Conservation (phyloP, 1,284 basidiomycete genomes). For the Phellopilus nigrolimitatus region DNA sequence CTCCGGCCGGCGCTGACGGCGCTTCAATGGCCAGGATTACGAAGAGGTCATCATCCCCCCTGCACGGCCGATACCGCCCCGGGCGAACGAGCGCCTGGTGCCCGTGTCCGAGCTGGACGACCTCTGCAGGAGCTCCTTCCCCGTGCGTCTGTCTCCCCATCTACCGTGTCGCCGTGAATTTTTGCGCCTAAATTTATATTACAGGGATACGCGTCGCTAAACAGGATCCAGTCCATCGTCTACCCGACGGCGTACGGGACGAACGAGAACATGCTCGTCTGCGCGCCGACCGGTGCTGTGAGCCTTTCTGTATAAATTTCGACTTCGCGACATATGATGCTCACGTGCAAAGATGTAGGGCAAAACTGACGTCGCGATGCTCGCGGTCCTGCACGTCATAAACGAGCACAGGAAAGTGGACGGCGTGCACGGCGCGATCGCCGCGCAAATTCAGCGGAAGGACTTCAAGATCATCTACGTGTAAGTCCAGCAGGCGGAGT, state of each 20-base stretch:
- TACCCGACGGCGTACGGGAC: slow-evolving; percentile 91
- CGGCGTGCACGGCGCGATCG: slow-evolving; percentile 35
- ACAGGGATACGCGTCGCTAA: slow-evolving; percentile 83
- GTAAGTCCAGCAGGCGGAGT: slow-evolving; percentile 37
- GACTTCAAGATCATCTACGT: slow-evolving; percentile 98
- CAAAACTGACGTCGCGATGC: slow-evolving; percentile 99
- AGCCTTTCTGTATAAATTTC: background rate
- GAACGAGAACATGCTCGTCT: slow-evolving; percentile 96
- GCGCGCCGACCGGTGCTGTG: slow-evolving; percentile 43
- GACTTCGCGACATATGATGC: background rate
- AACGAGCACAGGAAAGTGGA: slow-evolving; percentile 56
- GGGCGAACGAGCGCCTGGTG: slow-evolving; percentile 69
- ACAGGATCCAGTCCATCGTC: slow-evolving; percentile 94
- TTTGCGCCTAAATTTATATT: background rate
- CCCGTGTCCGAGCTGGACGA: slow-evolving; percentile 72
- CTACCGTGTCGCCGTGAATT: no score
- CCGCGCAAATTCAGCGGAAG: slow-evolving; percentile 59
- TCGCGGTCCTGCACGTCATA: slow-evolving; percentile 87
- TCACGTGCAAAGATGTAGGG: slow-evolving; percentile 48
- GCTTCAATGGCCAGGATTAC: slow-evolving; percentile 41
- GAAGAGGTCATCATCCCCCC: slow-evolving; percentile 92
- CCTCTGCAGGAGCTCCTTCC: slow-evolving; percentile 84
- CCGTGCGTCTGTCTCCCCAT: slow-evolving; percentile 47
- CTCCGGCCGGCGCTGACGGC: background rate
- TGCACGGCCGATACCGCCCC: slow-evolving; percentile 74